Conservation (phyloP, 495 filamentous ascomycete species). For the Aspergillus baeticus region DNA sequence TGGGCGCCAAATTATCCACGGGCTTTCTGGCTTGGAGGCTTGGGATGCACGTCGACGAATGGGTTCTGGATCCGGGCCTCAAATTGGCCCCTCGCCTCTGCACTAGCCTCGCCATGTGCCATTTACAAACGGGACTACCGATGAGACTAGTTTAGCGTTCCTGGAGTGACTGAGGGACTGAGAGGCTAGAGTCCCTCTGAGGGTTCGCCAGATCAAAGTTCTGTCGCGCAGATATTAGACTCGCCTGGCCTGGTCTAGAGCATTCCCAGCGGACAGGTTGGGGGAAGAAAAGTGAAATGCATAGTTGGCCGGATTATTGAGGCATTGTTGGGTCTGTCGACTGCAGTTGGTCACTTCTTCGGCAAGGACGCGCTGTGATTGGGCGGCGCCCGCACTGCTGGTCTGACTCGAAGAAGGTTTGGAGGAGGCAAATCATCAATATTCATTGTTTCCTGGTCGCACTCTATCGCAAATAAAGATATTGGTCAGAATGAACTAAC, state of each 20-base stretch:
- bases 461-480: conserved; percentile 11
- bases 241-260: conserved; percentile 16
- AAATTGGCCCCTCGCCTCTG: conserved; percentile 6
- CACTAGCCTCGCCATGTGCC: conserved; percentile 10
- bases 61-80: conserved; percentile 1
- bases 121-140: conserved; percentile 14
- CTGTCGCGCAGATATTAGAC: conserved; percentile 7
- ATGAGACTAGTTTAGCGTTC: conserved; percentile 14
- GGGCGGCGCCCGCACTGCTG: neutral
- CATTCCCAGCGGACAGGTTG: conserved; percentile 3
- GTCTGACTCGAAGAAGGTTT: neutral
- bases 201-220: neutral
- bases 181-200: neutral
- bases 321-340: neutral
- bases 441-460: conserved; percentile 3
- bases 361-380: conserved; percentile 6
- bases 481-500: conserved; percentile 9
- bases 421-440: conserved; percentile 4
- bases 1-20: neutral
- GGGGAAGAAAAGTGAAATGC: neutral
- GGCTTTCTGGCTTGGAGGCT: conserved; percentile 1
- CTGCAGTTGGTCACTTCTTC: neutral
- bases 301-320: conserved; percentile 9
- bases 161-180: neutral
- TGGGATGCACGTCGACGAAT: conserved; percentile 8